A percentile compares a stretch with the other conserved stretches of the same genome.
phyloP scores from a whole-genome alignment of 2,329 filamentous ascomycete genomes.

The Cladophialophora bantiana region DNA sequence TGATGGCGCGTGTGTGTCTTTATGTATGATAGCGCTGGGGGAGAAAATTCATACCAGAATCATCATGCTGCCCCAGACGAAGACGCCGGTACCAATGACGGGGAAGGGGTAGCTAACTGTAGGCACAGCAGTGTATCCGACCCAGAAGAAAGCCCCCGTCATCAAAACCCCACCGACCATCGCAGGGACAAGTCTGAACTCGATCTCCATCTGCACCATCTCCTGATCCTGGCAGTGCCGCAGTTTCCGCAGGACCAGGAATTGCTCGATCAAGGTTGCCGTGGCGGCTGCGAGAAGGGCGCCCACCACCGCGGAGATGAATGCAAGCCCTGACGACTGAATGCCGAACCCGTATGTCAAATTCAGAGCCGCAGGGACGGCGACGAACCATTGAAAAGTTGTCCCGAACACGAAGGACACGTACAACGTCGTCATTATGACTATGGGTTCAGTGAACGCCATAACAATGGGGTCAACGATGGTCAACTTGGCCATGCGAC shows the following conservation, averaged over 20 bases:
- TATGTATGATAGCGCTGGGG: not conserved
- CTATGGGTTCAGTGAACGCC: not conserved
- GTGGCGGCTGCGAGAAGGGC: not conserved
- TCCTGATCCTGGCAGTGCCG: conserved; percentile 4
- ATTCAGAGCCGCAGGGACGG: not conserved
- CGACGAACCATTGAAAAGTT: not conserved
- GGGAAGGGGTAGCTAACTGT: not conserved
- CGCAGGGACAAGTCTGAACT: not conserved
- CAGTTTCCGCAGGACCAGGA: not conserved
- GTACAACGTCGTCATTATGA: conserved; percentile 3
- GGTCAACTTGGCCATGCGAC: not conserved
- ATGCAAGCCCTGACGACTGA: not conserved
- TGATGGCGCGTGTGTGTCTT: not conserved
- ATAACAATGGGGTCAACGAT: not conserved
- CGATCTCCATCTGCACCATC: conserved; percentile 5
- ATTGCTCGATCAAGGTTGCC: not conserved
- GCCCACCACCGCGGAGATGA: not conserved
- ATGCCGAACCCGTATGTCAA: conserved; percentile 2
- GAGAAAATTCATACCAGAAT: not conserved
- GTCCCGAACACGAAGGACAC: conserved; percentile 2
- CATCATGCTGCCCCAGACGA: conserved; percentile 1
- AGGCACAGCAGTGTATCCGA: not conserved
- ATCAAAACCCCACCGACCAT: conserved; percentile 1
- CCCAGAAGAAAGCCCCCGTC: not conserved
- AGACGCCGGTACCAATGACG: not conserved